A percentile compares a stretch with the other conserved stretches of the same genome.
phyloP scores from a whole-genome alignment of 2,329 filamentous ascomycete genomes.

The Tympanopsis confertula region DNA sequence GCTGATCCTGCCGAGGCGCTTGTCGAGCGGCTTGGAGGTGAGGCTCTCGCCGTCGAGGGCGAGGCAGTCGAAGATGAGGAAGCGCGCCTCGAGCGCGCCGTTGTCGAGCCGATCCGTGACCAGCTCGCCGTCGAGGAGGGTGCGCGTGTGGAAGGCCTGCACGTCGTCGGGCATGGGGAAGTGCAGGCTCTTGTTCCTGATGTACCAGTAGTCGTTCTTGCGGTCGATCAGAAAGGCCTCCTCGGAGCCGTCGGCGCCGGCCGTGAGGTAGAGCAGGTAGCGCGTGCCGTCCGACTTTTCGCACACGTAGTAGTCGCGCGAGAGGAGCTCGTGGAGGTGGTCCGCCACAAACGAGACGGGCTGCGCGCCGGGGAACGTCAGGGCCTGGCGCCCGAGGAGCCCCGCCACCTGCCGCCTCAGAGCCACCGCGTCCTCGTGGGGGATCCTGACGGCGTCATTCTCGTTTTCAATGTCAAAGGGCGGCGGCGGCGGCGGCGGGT shows the following conservation, averaged over 20 bases:
- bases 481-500: too few relatives aligned
- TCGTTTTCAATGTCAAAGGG: too few relatives aligned
- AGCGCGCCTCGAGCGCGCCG: slow-evolving; percentile 62
- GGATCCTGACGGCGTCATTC: too few relatives aligned
- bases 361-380: slow-evolving; percentile 77
- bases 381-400: slow-evolving; percentile 59
- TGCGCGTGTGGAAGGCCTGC: slow-evolving; percentile 62
- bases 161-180: slow-evolving; percentile 63
- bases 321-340: slow-evolving; percentile 68
- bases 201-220: slow-evolving; percentile 91
- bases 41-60: slow-evolving; percentile 66
- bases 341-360: slow-evolving; percentile 80
- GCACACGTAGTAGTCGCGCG: slow-evolving; percentile 69
- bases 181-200: slow-evolving; percentile 59
- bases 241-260: slow-evolving; percentile 48
- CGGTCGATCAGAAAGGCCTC: slow-evolving; percentile 90
- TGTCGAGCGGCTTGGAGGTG: slow-evolving; percentile 72
- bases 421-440: background rate
- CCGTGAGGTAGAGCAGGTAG: slow-evolving; percentile 82
- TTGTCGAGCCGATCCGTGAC: slow-evolving; percentile 69
- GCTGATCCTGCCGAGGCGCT: slow-evolving; percentile 77
- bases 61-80: slow-evolving; percentile 87
- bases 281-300: slow-evolving; percentile 96
- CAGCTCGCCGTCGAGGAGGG: slow-evolving; percentile 84
- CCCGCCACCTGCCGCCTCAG: slow-evolving; percentile 46